phyloP scores from a whole-genome alignment of 805 yeast genomes.

The Pichia kluyveri region DNA sequence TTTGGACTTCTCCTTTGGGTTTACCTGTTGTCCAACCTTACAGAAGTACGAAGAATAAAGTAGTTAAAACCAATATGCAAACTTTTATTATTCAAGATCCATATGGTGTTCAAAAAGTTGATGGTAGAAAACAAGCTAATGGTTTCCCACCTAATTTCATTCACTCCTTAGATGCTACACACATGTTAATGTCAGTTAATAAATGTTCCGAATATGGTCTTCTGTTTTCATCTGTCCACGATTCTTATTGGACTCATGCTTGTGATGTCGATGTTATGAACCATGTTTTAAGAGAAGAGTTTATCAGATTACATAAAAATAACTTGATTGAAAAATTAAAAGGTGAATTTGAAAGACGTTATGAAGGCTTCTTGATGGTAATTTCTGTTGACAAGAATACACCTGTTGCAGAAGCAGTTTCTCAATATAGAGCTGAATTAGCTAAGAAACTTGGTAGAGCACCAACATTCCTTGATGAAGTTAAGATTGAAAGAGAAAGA shows the following conservation, averaged over 20 bases:
- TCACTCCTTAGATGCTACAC: conserved; percentile 94
- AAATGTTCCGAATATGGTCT: conserved; percentile 59
- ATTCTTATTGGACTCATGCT: conserved; percentile 98
- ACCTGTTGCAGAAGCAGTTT: conserved; percentile 42
- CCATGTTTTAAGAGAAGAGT: conserved; percentile 60
- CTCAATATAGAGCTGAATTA: conserved; percentile 39
- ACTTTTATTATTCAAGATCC: conserved; percentile 85
- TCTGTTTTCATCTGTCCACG: conserved; percentile 91
- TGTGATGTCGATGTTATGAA: conserved; percentile 70
- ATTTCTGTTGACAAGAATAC: conserved; percentile 44
- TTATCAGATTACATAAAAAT: conserved; percentile 66
- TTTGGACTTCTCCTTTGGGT: conserved; percentile 97
- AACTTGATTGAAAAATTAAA: conserved; percentile 64
- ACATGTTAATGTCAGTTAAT: conserved; percentile 84
- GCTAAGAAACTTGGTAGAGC: conserved; percentile 42
- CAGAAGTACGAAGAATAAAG: conserved; percentile 54
- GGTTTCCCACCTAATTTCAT: conserved; percentile 95
- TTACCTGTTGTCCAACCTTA: conserved; percentile 97
- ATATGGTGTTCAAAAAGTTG: conserved; percentile 72
- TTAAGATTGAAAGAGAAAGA: conserved; percentile 60
- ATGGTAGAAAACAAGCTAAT: conserved; percentile 78
- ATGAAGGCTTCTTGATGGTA: conserved; percentile 58
- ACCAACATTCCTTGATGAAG: conserved; percentile 63
- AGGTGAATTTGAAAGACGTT: conserved; percentile 75
- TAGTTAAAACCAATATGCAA: conserved; percentile 76